Percentiles rank a stretch among this genome's conserved stretches.
Conservation (phyloP, 2,329 filamentous ascomycete genomes). For the Fusarium neocosmosporiellum region DNA sequence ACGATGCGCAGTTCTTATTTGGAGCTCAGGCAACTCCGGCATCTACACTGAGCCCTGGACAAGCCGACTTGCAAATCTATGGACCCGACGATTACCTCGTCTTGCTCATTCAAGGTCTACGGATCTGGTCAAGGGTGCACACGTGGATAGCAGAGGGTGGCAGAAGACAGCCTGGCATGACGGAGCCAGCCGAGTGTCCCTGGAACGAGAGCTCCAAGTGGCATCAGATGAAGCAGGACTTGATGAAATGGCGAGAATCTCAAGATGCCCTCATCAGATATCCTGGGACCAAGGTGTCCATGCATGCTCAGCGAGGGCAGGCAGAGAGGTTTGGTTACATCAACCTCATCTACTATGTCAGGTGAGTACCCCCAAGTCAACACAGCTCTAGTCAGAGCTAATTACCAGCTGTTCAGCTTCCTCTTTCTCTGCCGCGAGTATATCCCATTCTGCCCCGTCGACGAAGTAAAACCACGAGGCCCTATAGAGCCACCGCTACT, state of each 20-base stretch:
- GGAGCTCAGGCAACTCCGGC: not conserved
- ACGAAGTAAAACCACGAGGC: conserved; percentile 34
- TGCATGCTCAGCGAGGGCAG: conserved; percentile 40
- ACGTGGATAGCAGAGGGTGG: conserved; percentile 40
- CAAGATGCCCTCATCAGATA: conserved; percentile 33
- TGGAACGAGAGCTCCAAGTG: conserved; percentile 34
- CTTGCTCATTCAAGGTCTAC: conserved; percentile 30
- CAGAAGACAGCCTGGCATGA: conserved; percentile 34
- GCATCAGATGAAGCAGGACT: conserved; percentile 31
- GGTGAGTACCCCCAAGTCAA: conserved; percentile 1
- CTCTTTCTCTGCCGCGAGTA: conserved; percentile 39
- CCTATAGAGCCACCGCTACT: conserved; percentile 40
- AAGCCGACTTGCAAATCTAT: not conserved
- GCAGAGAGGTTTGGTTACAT: conserved; percentile 41
- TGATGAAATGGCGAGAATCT: conserved; percentile 34
- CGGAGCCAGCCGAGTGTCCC: conserved; percentile 33
- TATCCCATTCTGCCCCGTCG: conserved; percentile 39
- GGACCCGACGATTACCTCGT: conserved; percentile 28
- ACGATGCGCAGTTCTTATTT: conserved; percentile 37
- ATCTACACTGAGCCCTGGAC: not conserved
- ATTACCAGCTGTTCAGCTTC: not conserved
- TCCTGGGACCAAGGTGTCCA: conserved; percentile 33
- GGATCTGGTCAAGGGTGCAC: conserved; percentile 40
- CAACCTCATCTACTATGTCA: conserved; percentile 42
- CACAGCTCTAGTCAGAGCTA: not conserved